A percentile compares a stretch with the other conserved stretches of the same genome.
Conservation (phyloP, 345 rosid species). For the Noccaea caerulescens region DNA sequence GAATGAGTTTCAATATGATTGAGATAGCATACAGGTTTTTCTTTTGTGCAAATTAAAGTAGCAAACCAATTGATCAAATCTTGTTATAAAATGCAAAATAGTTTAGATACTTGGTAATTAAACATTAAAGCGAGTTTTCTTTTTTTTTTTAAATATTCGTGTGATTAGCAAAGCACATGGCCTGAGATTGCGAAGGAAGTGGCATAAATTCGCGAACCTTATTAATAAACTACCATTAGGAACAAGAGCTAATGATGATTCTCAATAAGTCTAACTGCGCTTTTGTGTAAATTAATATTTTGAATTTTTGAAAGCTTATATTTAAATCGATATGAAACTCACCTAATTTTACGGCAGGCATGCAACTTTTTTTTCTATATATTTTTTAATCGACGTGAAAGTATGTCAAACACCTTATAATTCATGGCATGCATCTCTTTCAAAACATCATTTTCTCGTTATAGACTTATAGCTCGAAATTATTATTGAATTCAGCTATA, state of each 20-base stretch:
- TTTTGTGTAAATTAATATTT: conserved; percentile 2
- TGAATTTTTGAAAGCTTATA: not conserved
- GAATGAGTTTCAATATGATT: conserved; percentile 1
- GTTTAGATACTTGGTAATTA: not conserved
- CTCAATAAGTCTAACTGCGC: conserved; percentile 4
- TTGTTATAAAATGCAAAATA: not conserved
- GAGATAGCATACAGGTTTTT: conserved; percentile 1
- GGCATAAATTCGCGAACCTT: conserved; percentile 18
- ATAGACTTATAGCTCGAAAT: no score
- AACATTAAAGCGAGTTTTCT: not conserved
- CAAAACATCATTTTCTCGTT: no score
- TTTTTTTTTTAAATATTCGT: not conserved
- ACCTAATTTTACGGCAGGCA: conserved; percentile 8
- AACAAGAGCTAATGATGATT: conserved; percentile 31
- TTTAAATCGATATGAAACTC: conserved; percentile 9
- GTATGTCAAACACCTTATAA: not conserved
- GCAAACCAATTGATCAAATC: not conserved
- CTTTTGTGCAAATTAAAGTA: conserved; percentile 11
- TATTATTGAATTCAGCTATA: no score
- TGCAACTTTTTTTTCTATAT: not conserved
- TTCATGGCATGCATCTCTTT: not conserved
- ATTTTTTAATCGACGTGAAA: not conserved
- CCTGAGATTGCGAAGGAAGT: conserved; percentile 7
- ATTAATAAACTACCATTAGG: conserved; percentile 3
- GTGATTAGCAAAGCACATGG: conserved; percentile 39